Base-by-base conservation (phyloP, 2,329 filamentous ascomycete genomes). In the Aplosporella prunicola region DNA sequence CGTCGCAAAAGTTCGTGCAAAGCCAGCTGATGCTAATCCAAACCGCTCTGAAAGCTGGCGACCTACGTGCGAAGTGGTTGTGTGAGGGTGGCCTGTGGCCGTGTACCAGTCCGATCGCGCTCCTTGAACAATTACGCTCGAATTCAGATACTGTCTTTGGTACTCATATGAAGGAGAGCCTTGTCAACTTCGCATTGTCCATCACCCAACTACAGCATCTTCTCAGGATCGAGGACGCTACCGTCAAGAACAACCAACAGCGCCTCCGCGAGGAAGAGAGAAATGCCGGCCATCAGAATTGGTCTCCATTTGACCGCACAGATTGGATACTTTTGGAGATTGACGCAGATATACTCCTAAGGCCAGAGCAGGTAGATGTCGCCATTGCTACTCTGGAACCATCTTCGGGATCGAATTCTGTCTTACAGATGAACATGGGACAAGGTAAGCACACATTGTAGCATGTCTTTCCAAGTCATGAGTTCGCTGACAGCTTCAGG, bases 261-360 rank as follows among this genome's bases (percentile, higher is more conserved):
- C 52, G 44, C 47, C 46, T 49, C 2, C 11, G 46, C 2, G 66
- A 71, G 4, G 73, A 78, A 42, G 45, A 53, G 9, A 40, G 39
- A 0, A 73, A 71, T 16, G 1, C 23, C 0, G 75, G 72, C 0
- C 77, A 81, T 46, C 50, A 47, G 0, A 64, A 76, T 20, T 82
- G 78, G 78, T 48, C 61, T 2, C 69, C 74, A 0, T n/a, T 51
- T 0, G 55, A 72, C 0, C 52, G 68, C 20, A 64, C 75, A 0
- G 78, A 84, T 47, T 82, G 77, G 72, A 51, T 84, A 0, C 58
- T 84, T 0, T 55, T 85, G 0, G 79, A 84, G 43, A 69, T 84
- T 10, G 80, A 84, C 35, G 64, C 69, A 0, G 68, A 80, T 41
- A 53, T 84, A 2, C 60, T 78, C 18, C 75, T 84, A 35, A 69